phyloP scores from a whole-genome alignment of 257 asterid genomes.

The Solanum pinnatisectum region DNA sequence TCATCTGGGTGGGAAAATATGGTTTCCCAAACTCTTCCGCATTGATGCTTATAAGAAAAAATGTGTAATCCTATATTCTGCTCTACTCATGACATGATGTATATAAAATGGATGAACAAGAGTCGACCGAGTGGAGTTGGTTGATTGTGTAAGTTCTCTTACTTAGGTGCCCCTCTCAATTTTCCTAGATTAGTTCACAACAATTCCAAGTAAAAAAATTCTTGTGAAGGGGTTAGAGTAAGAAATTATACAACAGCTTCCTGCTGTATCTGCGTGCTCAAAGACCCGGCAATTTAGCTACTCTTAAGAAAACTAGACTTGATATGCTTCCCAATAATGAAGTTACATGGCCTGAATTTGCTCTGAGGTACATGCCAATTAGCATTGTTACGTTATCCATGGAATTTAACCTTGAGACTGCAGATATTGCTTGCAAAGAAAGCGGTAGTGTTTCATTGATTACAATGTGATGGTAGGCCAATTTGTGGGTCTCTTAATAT shows the following conservation, averaged over 20 bases:
- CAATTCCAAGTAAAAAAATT: neutral
- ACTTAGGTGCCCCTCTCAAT: neutral
- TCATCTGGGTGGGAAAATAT: neutral
- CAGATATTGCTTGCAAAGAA: neutral
- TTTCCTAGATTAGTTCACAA: neutral
- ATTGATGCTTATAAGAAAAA: neutral
- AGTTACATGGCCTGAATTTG: slow-evolving; percentile 85
- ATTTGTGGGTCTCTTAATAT: neutral
- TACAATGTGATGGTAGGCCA: neutral
- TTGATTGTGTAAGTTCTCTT: neutral
- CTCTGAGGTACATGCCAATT: neutral
- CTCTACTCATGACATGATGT: neutral
- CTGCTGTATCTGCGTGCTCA: too few relatives aligned
- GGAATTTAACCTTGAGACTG: neutral
- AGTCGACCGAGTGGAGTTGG: neutral
- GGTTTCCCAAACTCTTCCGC: neutral
- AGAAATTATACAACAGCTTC: neutral
- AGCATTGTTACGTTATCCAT: neutral
- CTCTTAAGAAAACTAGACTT: slow-evolving; percentile 29
- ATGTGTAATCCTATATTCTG: neutral
- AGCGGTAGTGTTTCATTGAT: neutral
- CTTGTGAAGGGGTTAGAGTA: neutral
- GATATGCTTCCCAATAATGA: slow-evolving; percentile 68
- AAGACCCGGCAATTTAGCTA: too few relatives aligned
- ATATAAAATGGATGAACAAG: neutral